These are phyloP conservation scores for Dryas octopetala DNA, from an alignment of 306 rosid genomes.

Conservation along the genomic window DNA sequence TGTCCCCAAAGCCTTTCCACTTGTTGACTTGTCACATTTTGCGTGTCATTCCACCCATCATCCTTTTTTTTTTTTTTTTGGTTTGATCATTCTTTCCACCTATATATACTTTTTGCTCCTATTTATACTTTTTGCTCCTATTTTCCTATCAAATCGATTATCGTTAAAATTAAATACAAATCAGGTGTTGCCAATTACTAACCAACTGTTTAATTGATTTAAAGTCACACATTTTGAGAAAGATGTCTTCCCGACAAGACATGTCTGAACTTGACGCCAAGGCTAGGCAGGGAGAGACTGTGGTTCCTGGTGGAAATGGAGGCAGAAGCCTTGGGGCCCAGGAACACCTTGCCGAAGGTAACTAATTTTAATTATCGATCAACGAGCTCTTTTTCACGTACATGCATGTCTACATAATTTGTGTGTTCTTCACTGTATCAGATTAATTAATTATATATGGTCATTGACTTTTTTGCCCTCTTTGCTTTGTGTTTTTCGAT, in stretches of 20 bases:
- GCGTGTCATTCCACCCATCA: conserved; percentile 1
- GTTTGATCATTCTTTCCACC: neutral
- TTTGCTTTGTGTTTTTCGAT: neutral
- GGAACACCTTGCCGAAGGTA: conserved; percentile 40
- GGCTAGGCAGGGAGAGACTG: conserved; percentile 37
- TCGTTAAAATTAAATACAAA: too few relatives aligned
- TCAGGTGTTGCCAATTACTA: too few relatives aligned
- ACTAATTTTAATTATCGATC: neutral
- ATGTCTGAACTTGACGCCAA: conserved; percentile 25
- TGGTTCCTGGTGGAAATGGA: conserved; percentile 34
- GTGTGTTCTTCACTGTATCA: too few relatives aligned
- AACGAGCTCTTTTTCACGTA: too few relatives aligned
- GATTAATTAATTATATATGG: neutral
- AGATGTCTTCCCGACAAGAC: conserved; percentile 26
- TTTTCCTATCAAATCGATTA: too few relatives aligned
- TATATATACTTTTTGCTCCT: too few relatives aligned
- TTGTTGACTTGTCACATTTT: conserved; percentile 5
- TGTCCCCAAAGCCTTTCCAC: conserved; percentile 4
- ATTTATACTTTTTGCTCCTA: too few relatives aligned
- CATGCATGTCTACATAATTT: too few relatives aligned
- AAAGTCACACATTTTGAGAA: neutral
- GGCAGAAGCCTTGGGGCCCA: conserved; percentile 42
- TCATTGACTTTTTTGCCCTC: neutral
- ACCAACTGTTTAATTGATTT: too few relatives aligned
- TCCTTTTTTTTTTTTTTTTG: neutral